These are phyloP conservation scores for Magnusiomyces magnusii DNA, from an alignment of 1,139 yeast species.

Conservation along the genomic window DNA sequence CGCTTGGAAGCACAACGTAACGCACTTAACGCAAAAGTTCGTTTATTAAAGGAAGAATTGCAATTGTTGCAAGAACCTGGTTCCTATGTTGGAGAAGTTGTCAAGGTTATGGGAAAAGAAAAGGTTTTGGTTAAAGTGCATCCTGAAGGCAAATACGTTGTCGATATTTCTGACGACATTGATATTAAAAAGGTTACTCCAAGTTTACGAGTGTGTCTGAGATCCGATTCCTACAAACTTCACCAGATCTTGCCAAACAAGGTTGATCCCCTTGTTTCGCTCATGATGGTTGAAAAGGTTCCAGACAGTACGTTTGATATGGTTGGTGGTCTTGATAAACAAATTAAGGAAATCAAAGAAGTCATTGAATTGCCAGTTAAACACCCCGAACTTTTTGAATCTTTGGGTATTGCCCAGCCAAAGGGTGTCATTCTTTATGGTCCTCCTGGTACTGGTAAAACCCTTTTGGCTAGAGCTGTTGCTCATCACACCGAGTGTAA, in stretches of 20 bases:
- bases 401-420: slow-evolving; percentile 97
- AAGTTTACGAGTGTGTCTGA: slow-evolving; percentile 87
- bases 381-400: slow-evolving; percentile 94
- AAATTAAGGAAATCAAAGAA: slow-evolving; percentile 95
- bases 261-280: slow-evolving; percentile 93
- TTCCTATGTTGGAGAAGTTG: slow-evolving; percentile 94
- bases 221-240: slow-evolving; percentile 88
- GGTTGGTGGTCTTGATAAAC: slow-evolving; percentile 98
- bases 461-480: slow-evolving; percentile 91
- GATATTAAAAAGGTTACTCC: slow-evolving; percentile 91
- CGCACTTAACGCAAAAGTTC: slow-evolving; percentile 69
- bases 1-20: slow-evolving; percentile 84
- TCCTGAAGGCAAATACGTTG: slow-evolving; percentile 90
- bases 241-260: slow-evolving; percentile 94
- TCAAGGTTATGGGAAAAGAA: slow-evolving; percentile 91
- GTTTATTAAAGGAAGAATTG: slow-evolving; percentile 88
- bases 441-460: slow-evolving; percentile 98
- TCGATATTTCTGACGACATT: slow-evolving; percentile 80
- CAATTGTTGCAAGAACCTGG: slow-evolving; percentile 95
- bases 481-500: slow-evolving; percentile 99
- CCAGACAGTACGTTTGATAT: slow-evolving; percentile 98
- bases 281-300: slow-evolving; percentile 99
- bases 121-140: slow-evolving; percentile 92
- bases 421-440: slow-evolving; percentile 97
- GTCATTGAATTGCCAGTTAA: slow-evolving; percentile 97